These are phyloP conservation scores for Saccharomyces hybrid DNA, from an alignment of 1,139 yeast species.

Conservation along the genomic window DNA sequence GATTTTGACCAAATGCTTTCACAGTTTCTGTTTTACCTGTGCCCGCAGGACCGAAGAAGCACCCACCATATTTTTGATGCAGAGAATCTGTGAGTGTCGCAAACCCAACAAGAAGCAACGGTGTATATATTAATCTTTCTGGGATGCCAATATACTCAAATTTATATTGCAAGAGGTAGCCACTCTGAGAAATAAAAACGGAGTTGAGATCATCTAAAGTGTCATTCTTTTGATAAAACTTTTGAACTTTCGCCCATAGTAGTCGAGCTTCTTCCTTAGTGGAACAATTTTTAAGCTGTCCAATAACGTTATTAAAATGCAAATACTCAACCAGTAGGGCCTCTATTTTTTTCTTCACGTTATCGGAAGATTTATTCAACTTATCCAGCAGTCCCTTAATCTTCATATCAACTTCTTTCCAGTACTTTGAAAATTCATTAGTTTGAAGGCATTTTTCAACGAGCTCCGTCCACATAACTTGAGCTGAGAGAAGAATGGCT, in stretches of 20 bases:
- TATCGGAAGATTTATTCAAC: background rate
- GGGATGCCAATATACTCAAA: constrained; percentile 78
- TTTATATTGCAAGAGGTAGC: constrained; percentile 53
- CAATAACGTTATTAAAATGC: constrained; percentile 47
- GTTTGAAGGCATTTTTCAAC: constrained; percentile 32
- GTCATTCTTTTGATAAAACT: constrained; percentile 37
- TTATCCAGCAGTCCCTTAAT: background rate
- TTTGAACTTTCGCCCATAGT: constrained; percentile 49
- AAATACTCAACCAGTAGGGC: constrained; percentile 57
- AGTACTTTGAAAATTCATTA: constrained; percentile 8
- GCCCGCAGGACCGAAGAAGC: constrained; percentile 96
- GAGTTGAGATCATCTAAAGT: constrained; percentile 29
- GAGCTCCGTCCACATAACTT: constrained; percentile 46
- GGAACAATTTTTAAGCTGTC: constrained; percentile 20
- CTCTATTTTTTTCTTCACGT: constrained; percentile 42
- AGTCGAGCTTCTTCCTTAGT: constrained; percentile 24
- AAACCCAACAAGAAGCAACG: constrained; percentile 58
- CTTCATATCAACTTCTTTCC: constrained; percentile 1
- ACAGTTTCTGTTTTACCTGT: constrained; percentile 94
- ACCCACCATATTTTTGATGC: constrained; percentile 72
- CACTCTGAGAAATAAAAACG: constrained; percentile 48
- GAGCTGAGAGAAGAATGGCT: constrained; percentile 47
- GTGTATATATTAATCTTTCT: constrained; percentile 70
- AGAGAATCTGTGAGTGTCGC: constrained; percentile 69
- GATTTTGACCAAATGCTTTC: constrained; percentile 70